These are phyloP conservation scores for Phalaenopsis equestris DNA, from an alignment of 106 monocot genomes.

Conservation along the genomic window DNA sequence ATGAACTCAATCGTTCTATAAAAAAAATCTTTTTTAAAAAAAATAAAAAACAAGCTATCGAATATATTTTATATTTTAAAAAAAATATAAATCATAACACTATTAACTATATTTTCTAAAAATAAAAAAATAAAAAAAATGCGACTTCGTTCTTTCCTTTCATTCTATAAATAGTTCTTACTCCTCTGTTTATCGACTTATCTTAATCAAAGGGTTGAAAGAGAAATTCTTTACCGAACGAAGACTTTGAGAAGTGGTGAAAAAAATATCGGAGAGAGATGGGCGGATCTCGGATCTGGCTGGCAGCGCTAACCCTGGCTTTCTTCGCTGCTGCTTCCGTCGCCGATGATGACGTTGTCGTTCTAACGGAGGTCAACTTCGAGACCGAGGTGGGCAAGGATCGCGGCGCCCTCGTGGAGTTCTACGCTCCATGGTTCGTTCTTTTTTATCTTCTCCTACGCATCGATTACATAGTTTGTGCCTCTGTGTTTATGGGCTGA, in stretches of 20 bases:
- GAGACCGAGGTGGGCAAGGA: slow-evolving; percentile 93
- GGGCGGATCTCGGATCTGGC: slow-evolving; percentile 15
- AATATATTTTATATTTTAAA: too few species aligned
- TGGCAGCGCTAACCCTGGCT: slow-evolving; percentile 26
- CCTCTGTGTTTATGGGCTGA: neutral
- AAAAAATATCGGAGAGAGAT: slow-evolving; percentile 8
- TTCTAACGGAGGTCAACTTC: slow-evolving; percentile 77
- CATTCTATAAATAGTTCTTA: too few species aligned
- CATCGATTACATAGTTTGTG: neutral
- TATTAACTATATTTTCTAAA: too few species aligned
- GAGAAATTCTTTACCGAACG: neutral
- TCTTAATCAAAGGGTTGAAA: neutral
- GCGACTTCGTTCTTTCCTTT: too few species aligned
- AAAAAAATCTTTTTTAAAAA: too few species aligned
- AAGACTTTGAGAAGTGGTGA: too few species aligned
- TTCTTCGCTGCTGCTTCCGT: slow-evolving; percentile 17
- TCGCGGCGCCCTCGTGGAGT: slow-evolving; percentile 97
- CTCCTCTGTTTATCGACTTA: neutral
- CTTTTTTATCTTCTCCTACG: neutral
- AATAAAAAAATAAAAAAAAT: too few species aligned
- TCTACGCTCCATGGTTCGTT: slow-evolving; percentile 91
- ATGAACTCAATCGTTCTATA: too few species aligned
- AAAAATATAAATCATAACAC: too few species aligned
- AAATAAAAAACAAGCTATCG: too few species aligned
- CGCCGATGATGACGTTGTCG: slow-evolving; percentile 61